Conservation (phyloP, 495 filamentous ascomycete genomes). For the Xylaria nigripes region DNA sequence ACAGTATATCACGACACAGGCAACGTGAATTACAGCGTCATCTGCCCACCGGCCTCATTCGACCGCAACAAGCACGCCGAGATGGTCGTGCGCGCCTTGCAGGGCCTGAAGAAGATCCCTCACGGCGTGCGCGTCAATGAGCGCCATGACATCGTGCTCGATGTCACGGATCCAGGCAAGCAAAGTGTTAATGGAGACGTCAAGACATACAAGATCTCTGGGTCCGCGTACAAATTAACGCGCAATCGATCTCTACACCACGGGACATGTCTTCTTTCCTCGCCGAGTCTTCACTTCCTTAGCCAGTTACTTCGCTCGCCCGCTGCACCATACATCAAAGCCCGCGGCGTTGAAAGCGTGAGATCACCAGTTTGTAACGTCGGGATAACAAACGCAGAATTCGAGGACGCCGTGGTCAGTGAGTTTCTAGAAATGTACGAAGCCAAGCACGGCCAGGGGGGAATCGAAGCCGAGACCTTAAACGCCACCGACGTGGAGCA, state of each 20-base stretch:
- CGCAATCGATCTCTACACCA: constrained; percentile 74
- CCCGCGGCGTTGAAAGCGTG: constrained; percentile 88
- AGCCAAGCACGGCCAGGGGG: too few relatives aligned
- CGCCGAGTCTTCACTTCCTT: constrained; percentile 59
- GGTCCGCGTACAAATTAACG: constrained; percentile 88
- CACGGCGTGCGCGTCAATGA: constrained; percentile 62
- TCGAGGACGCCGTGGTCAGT: constrained; percentile 41
- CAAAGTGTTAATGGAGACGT: constrained; percentile 10
- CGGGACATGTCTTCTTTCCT: constrained; percentile 75
- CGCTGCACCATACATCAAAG: constrained; percentile 63
- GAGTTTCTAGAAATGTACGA: constrained; percentile 51
- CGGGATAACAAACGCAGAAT: constrained; percentile 35
- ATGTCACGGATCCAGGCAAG: constrained; percentile 29
- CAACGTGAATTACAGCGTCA: constrained; percentile 90
- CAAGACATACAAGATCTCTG: constrained; percentile 69
- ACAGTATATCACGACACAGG: constrained; percentile 88
- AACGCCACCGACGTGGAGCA: neutral
- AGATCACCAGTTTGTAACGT: constrained; percentile 79
- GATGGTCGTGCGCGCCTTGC: constrained; percentile 78
- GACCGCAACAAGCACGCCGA: constrained; percentile 79
- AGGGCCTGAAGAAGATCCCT: constrained; percentile 30
- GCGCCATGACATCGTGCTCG: constrained; percentile 86
- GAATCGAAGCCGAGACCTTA: neutral
- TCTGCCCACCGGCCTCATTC: constrained; percentile 65
- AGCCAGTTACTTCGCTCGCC: constrained; percentile 61